Evolutionary conservation across 78 protist genomes (phyloP).

Genomic region (Dictyostelium discoideum): dicty_2.7 NC_007088.5:8109501-8110000

Average conservation of each 20-base stretch:
- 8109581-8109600: background rate
- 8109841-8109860: too few species aligned
- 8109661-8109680: background rate
- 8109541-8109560: background rate
- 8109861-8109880: too few species aligned
- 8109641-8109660: background rate
- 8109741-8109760: background rate
- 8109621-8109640: slow-evolving; percentile 5
- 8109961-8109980: too few species aligned
- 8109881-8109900: too few species aligned
- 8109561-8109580: background rate
- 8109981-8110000: too few species aligned
- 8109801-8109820: too few species aligned
- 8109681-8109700: background rate
- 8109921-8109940: too few species aligned
- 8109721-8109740: background rate
- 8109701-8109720: background rate
- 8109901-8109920: too few species aligned
- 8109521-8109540: background rate
- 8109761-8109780: slow-evolving; percentile 1
- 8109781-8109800: background rate
- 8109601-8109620: background rate
- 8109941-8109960: too few species aligned
- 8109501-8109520: background rate
- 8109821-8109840: too few species aligned